Conservation (phyloP, 2,329 filamentous ascomycete species). For the Bertia moriformis region DNA sequence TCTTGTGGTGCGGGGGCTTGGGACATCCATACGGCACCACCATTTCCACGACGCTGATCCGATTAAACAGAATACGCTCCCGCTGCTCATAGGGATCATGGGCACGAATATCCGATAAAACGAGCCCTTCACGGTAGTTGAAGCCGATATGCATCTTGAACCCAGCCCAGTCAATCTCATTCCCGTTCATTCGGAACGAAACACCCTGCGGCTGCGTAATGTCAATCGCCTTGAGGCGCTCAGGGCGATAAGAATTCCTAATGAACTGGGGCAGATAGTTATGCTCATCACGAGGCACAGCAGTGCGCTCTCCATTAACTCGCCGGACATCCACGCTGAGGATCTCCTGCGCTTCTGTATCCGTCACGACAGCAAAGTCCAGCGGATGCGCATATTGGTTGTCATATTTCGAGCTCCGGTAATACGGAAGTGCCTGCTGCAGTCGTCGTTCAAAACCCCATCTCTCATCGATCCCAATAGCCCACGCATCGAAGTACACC, state of each 20-base stretch:
- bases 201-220: constrained; percentile 47
- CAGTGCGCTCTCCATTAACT: constrained; percentile 15
- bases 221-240: constrained; percentile 35
- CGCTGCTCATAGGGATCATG: constrained; percentile 16
- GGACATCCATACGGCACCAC: constrained; percentile 37
- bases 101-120: constrained; percentile 36
- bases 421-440: constrained; percentile 16
- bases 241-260: constrained; percentile 19
- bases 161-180: constrained; percentile 33
- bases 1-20: constrained; percentile 35
- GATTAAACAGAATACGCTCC: constrained; percentile 32
- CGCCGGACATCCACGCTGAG: constrained; percentile 27
- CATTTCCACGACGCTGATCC: constrained; percentile 42
- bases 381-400: constrained; percentile 27
- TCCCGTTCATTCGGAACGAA: constrained; percentile 33
- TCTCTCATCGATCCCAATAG: constrained; percentile 18
- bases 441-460: constrained; percentile 16
- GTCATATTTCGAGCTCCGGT: constrained; percentile 11
- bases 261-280: constrained; percentile 21
- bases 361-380: constrained; percentile 26
- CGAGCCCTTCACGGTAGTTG: constrained; percentile 36
- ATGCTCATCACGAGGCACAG: constrained; percentile 20
- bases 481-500: constrained; percentile 18
- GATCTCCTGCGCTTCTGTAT: constrained; percentile 27
- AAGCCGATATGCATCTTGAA: constrained; percentile 36